These are phyloP conservation scores for Lentinula lateritia DNA, from an alignment of 768 basidiomycete species.

Conservation along the genomic window DNA sequence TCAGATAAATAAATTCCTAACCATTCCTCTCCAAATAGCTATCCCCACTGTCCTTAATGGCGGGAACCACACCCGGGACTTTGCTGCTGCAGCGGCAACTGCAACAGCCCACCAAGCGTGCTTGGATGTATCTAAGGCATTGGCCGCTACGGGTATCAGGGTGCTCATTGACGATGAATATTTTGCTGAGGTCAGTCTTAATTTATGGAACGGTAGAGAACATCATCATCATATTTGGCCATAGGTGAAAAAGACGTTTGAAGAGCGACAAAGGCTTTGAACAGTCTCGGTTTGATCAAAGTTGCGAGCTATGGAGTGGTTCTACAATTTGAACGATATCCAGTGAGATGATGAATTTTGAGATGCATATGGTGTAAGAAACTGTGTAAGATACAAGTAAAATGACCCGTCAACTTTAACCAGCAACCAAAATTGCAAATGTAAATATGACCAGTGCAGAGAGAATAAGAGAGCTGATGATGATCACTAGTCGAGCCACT, in stretches of 20 bases:
- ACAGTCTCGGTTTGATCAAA: too few species aligned
- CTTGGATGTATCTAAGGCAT: constrained; percentile 61
- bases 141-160: constrained; percentile 66
- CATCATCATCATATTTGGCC: not conserved
- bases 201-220: not conserved
- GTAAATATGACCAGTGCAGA: not conserved
- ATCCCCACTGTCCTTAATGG: constrained; percentile 70
- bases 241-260: constrained; percentile 45
- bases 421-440: constrained; percentile 23
- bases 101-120: constrained; percentile 59
- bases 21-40: constrained; percentile 31
- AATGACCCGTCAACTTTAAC: not conserved
- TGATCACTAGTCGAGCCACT: not conserved
- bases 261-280: constrained; percentile 21
- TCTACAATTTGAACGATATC: too few species aligned
- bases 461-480: not conserved
- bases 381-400: too few species aligned
- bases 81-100: constrained; percentile 59
- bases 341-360: too few species aligned
- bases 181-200: constrained; percentile 41
- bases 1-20: not conserved
- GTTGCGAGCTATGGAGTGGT: too few species aligned
- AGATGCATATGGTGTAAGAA: too few species aligned
- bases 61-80: constrained; percentile 73
- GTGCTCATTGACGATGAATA: constrained; percentile 66